These are phyloP conservation scores for Skeletonema tropicum DNA, from an alignment of 108 stramenopile species.

Conservation along the genomic window DNA sequence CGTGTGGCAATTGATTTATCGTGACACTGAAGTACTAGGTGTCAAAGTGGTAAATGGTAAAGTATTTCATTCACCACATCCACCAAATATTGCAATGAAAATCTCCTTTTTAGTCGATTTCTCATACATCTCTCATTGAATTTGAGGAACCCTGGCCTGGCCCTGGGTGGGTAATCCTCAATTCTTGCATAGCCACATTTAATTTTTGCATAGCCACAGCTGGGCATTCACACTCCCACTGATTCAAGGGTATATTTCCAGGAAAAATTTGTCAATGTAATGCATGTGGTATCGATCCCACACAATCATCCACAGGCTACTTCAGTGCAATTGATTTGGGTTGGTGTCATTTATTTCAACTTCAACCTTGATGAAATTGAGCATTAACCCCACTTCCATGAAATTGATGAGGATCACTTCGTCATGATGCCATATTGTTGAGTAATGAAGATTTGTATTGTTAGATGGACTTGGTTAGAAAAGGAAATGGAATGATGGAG, in stretches of 20 bases:
- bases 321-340: slow-evolving; percentile 46
- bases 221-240: slow-evolving; percentile 18
- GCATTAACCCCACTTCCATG: slow-evolving; percentile 23
- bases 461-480: slow-evolving; percentile 10
- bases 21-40: too few relatives aligned
- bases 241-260: slow-evolving; percentile 35
- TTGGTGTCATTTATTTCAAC: too few relatives aligned
- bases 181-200: too few relatives aligned
- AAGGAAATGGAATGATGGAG: slow-evolving; percentile 31
- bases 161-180: too few relatives aligned
- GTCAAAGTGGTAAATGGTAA: too few relatives aligned
- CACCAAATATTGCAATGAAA: too few relatives aligned
- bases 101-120: too few relatives aligned
- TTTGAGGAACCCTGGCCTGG: too few relatives aligned
- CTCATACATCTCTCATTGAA: too few relatives aligned
- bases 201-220: too few relatives aligned
- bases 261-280: slow-evolving; percentile 43
- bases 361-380: slow-evolving; percentile 39
- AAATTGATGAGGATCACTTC: slow-evolving; percentile 39
- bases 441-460: slow-evolving; percentile 31
- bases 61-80: too few relatives aligned
- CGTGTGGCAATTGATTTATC: too few relatives aligned
- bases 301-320: slow-evolving; percentile 21
- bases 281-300: slow-evolving; percentile 46
- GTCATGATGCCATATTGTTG: slow-evolving; percentile 35